These are phyloP conservation scores for Globisporangium echinulatum DNA, from an alignment of 352 stramenopile genomes.

Conservation along the genomic window DNA sequence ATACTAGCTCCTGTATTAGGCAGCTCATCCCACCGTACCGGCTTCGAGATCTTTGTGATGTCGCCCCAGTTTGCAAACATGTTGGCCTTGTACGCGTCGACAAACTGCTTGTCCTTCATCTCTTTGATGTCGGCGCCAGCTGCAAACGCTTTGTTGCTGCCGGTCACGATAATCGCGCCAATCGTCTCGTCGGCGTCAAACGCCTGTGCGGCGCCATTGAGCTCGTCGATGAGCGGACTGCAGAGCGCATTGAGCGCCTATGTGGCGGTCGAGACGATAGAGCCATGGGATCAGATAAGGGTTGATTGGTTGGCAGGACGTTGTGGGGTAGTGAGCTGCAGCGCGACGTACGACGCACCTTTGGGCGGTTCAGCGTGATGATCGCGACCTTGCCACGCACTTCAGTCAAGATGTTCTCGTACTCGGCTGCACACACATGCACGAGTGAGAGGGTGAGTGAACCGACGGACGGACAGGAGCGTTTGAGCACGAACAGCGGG, in stretches of 20 bases:
- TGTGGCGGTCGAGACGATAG: neutral
- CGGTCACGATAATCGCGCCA: conserved; percentile 95
- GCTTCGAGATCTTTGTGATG: conserved; percentile 93
- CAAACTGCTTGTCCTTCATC: conserved; percentile 93
- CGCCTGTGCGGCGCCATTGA: conserved; percentile 90
- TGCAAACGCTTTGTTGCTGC: conserved; percentile 95
- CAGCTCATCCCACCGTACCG: conserved; percentile 39
- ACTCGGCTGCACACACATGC: conserved; percentile 37
- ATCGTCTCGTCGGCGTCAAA: conserved; percentile 93
- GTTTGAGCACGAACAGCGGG: neutral
- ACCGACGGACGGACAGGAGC: neutral
- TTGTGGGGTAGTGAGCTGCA: no score
- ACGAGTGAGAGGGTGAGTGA: neutral
- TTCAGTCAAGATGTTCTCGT: conserved; percentile 86
- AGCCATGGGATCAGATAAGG: no score
- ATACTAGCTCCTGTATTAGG: no score
- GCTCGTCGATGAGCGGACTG: conserved; percentile 91
- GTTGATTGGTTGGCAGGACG: no score
- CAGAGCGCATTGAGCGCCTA: conserved; percentile 96
- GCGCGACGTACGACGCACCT: conserved; percentile 29
- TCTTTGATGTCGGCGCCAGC: conserved; percentile 96
- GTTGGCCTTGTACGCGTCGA: conserved; percentile 91
- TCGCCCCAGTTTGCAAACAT: conserved; percentile 97
- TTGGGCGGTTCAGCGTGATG: conserved; percentile 95
- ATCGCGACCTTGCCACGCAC: conserved; percentile 89